Conservation (phyloP, 1,284 basidiomycete species). For the Austropuccinia psidii region DNA sequence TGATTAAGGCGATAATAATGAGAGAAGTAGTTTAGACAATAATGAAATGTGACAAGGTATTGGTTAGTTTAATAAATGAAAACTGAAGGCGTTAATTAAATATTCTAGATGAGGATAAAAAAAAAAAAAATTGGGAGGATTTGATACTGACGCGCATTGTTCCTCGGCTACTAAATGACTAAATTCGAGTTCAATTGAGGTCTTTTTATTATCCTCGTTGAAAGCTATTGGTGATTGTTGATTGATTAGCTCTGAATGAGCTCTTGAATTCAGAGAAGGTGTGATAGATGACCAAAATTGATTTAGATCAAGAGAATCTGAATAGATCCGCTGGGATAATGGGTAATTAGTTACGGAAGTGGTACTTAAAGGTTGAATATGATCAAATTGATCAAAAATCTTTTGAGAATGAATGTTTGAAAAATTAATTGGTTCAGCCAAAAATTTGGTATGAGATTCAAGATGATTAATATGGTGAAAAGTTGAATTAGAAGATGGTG, state of each 20-base stretch:
- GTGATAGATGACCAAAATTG: slow-evolving; percentile 16
- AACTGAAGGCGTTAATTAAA: neutral
- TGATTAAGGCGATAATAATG: neutral
- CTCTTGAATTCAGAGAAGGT: neutral
- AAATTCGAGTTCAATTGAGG: slow-evolving; percentile 27
- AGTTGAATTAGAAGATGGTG: slow-evolving; percentile 12
- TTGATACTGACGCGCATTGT: slow-evolving; percentile 36
- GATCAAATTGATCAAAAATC: neutral
- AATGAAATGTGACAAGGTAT: neutral
- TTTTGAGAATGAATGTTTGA: neutral
- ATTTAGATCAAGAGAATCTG: slow-evolving; percentile 17
- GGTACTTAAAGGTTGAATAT: slow-evolving; percentile 2
- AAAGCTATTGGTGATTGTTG: neutral
- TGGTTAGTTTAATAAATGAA: neutral
- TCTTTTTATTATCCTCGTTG: slow-evolving; percentile 10
- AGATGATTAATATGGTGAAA: neutral
- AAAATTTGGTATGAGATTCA: neutral
- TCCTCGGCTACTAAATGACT: slow-evolving; percentile 35
- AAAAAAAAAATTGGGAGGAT: neutral
- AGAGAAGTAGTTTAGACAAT: neutral
- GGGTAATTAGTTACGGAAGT: neutral
- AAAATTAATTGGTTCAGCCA: neutral
- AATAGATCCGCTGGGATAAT: neutral
- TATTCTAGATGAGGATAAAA: neutral
- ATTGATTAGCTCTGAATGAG: neutral